Percentiles rank a stretch among this genome's conserved stretches.
These are phyloP conservation scores for Aspergillus sojae DNA, from an alignment of 2,329 filamentous ascomycete genomes.

Conservation along the genomic window DNA sequence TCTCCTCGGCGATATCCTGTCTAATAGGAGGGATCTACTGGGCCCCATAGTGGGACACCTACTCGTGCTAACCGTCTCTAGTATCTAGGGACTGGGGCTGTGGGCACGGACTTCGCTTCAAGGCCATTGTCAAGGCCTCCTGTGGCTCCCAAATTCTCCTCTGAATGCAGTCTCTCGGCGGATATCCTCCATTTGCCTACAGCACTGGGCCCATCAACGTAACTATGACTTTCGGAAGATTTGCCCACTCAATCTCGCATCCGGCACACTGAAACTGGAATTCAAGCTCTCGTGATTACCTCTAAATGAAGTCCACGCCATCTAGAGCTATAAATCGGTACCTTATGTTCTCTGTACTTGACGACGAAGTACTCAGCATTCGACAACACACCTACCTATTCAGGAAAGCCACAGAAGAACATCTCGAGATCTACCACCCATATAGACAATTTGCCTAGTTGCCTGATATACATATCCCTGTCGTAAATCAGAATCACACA, in stretches of 20 bases:
- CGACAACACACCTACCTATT: neutral
- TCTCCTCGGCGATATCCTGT: neutral
- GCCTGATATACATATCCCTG: neutral
- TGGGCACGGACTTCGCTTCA: slow-evolving; percentile 7
- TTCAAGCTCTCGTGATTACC: neutral
- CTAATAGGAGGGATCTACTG: slow-evolving; percentile 1
- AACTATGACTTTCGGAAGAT: neutral
- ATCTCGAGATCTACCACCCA: neutral
- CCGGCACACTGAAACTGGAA: neutral
- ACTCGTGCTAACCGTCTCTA: slow-evolving; percentile 1
- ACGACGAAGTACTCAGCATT: neutral
- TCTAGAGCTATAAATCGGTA: neutral
- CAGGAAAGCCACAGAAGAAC: neutral
- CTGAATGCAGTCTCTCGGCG: neutral
- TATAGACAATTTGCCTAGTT: neutral
- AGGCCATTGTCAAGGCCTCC: neutral
- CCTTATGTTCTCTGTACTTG: neutral
- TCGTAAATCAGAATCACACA: neutral
- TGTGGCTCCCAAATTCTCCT: slow-evolving; percentile 1
- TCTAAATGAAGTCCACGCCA: neutral
- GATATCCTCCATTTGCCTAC: slow-evolving; percentile 1
- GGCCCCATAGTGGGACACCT: slow-evolving; percentile 1
- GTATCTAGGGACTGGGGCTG: neutral
- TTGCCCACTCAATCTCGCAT: neutral
- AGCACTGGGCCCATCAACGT: neutral